Evolutionary conservation across 2,329 filamentous ascomycete genomes (phyloP).

Genomic region (Podosphaera xanthii): DNA sequence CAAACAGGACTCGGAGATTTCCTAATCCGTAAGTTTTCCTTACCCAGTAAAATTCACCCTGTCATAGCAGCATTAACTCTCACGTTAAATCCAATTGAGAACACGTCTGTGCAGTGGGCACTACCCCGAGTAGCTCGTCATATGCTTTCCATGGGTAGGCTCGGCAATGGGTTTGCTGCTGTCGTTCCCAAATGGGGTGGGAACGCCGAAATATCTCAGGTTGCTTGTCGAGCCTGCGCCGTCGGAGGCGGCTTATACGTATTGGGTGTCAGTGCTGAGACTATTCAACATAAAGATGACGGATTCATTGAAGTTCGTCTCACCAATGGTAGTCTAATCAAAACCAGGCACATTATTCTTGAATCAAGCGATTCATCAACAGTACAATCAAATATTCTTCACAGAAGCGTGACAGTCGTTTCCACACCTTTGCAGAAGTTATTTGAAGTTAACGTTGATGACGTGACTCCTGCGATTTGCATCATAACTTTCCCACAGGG

Average conservation of each 20-base stretch:
- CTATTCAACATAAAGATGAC: conserved; percentile 9
- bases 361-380: conserved; percentile 8
- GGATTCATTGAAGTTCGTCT: conserved; percentile 16
- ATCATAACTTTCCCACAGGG: conserved; percentile 42
- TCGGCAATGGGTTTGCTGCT: conserved; percentile 73
- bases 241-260: conserved; percentile 86
- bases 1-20: conserved; percentile 33
- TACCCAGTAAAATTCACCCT: conserved; percentile 44
- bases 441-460: conserved; percentile 52
- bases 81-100: conserved; percentile 31
- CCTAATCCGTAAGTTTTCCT: conserved; percentile 36
- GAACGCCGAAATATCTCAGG: conserved; percentile 69
- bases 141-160: conserved; percentile 63
- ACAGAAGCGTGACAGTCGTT: conserved; percentile 44
- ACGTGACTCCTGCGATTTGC: conserved; percentile 54
- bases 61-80: conserved; percentile 50
- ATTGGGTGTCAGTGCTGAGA: conserved; percentile 44
- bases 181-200: conserved; percentile 89
- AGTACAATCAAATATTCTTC: conserved; percentile 19
- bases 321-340: conserved; percentile 33
- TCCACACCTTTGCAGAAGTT: conserved; percentile 39
- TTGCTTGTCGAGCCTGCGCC: conserved; percentile 70
- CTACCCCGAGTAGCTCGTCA: conserved; percentile 56
- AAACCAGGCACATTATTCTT: conserved; percentile 29
- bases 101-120: conserved; percentile 38